Conservation (phyloP, 805 yeast genomes). For the Jamesozyma jinghongensis region DNA sequence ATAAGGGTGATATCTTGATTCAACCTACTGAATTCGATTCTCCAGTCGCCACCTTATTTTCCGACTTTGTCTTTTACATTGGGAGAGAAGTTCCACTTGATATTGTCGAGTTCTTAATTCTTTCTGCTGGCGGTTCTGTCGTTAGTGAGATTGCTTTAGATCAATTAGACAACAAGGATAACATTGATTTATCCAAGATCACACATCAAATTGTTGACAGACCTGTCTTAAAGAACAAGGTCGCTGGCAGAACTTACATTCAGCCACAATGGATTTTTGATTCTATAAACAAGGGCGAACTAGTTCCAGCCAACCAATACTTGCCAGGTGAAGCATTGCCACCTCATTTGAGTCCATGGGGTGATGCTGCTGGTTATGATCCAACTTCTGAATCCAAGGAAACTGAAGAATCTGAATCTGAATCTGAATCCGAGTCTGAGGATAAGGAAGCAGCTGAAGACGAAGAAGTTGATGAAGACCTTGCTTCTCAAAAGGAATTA, state of each 20-base stretch:
- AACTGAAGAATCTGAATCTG: constrained; percentile 34
- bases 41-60: constrained; percentile 56
- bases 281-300: constrained; percentile 65
- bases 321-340: constrained; percentile 94
- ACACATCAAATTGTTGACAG: constrained; percentile 95
- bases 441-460: constrained; percentile 49
- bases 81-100: constrained; percentile 96
- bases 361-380: constrained; percentile 84
- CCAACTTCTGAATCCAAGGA: constrained; percentile 52
- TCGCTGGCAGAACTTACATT: constrained; percentile 84
- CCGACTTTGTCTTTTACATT: constrained; percentile 69
- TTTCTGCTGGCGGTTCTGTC: constrained; percentile 78
- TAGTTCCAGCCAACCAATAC: constrained; percentile 70
- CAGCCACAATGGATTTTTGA: constrained; percentile 99
- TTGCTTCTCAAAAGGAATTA: constrained; percentile 65
- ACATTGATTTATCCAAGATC: constrained; percentile 53
- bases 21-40: constrained; percentile 62
- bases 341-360: constrained; percentile 98
- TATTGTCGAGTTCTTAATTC: constrained; percentile 74
- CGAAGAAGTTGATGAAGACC: constrained; percentile 48
- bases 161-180: constrained; percentile 41
- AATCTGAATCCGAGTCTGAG: constrained; percentile 34
- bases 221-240: constrained; percentile 66
- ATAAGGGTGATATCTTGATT: constrained; percentile 54
- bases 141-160: constrained; percentile 84